phyloP scores from a whole-genome alignment of 1,139 yeast genomes.

The Kodamaea ohmeri region DNA sequence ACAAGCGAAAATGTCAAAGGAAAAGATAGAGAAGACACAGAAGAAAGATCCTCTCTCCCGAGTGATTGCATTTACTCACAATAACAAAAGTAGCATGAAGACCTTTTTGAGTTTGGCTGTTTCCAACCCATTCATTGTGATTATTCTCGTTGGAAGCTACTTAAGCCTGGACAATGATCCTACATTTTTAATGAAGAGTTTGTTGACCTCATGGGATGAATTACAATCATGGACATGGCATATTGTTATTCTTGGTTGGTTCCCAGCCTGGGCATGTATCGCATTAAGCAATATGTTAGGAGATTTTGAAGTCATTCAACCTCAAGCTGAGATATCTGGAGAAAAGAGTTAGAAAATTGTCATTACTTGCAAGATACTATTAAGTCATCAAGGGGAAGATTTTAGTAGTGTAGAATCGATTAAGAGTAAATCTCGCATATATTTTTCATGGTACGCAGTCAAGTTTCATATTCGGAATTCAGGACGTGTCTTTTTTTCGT shows the following conservation, averaged over 20 bases:
- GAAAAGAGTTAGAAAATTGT: slow-evolving; percentile 1
- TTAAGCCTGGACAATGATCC: slow-evolving; percentile 30
- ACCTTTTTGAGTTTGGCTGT: slow-evolving; percentile 38
- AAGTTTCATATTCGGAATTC: background rate
- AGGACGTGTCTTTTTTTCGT: slow-evolving; percentile 6
- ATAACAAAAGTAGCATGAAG: slow-evolving; percentile 21
- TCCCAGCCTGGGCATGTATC: slow-evolving; percentile 72
- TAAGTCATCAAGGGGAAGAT: background rate
- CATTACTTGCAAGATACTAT: background rate
- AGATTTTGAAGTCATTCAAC: slow-evolving; percentile 20
- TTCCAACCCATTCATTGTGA: slow-evolving; percentile 55
- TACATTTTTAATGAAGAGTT: slow-evolving; percentile 43
- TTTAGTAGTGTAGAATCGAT: background rate
- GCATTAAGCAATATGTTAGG: slow-evolving; percentile 34
- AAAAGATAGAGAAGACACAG: slow-evolving; percentile 4
- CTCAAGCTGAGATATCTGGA: slow-evolving; percentile 2
- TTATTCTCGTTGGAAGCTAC: slow-evolving; percentile 32
- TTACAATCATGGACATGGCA: slow-evolving; percentile 89
- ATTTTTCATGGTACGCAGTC: background rate
- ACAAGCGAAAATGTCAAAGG: slow-evolving; percentile 3
- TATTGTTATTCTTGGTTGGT: slow-evolving; percentile 71
- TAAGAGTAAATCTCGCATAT: background rate
- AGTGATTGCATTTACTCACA: slow-evolving; percentile 12
- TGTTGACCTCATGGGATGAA: slow-evolving; percentile 64
- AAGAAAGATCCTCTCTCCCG: background rate